Conservation (phyloP, 768 basidiomycete species). For the Sporobolomyces pararoseus region DNA sequence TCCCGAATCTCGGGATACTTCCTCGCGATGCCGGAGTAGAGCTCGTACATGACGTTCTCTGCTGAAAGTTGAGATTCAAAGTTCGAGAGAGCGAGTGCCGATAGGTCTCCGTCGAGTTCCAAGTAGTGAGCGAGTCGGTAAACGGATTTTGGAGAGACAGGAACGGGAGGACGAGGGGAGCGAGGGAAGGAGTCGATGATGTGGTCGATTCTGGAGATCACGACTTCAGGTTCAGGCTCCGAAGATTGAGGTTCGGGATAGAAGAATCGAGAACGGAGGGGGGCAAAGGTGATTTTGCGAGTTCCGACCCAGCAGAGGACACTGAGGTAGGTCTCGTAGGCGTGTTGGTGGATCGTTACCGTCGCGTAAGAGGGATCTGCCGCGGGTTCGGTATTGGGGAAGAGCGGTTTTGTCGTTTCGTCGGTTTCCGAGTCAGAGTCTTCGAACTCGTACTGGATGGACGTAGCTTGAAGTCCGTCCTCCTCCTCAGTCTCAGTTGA, state of each 20-base stretch:
- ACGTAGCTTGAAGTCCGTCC: background rate
- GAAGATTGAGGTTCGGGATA: background rate
- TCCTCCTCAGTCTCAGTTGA: background rate
- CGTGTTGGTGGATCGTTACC: background rate
- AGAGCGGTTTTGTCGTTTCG: background rate
- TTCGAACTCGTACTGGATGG: background rate
- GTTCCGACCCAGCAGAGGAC: slow-evolving; percentile 9
- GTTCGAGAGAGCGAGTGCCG: slow-evolving; percentile 20
- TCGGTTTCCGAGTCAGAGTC: slow-evolving; percentile 21
- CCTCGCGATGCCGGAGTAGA: background rate
- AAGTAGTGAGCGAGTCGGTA: background rate
- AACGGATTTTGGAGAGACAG: slow-evolving; percentile 12
- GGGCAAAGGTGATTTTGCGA: slow-evolving; percentile 6
- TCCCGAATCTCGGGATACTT: background rate
- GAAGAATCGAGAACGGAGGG: background rate
- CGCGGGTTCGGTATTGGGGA: background rate
- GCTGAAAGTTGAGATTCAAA: slow-evolving; percentile 6
- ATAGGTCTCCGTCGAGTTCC: background rate
- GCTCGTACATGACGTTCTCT: background rate
- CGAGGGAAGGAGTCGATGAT: background rate
- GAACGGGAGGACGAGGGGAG: background rate
- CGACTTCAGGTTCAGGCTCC: background rate
- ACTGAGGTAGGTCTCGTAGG: slow-evolving; percentile 5
- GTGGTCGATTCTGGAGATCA: background rate
- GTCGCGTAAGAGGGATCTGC: background rate